Conservation (phyloP, 2,329 filamentous ascomycete genomes). For the Grosmannia huntii region DNA sequence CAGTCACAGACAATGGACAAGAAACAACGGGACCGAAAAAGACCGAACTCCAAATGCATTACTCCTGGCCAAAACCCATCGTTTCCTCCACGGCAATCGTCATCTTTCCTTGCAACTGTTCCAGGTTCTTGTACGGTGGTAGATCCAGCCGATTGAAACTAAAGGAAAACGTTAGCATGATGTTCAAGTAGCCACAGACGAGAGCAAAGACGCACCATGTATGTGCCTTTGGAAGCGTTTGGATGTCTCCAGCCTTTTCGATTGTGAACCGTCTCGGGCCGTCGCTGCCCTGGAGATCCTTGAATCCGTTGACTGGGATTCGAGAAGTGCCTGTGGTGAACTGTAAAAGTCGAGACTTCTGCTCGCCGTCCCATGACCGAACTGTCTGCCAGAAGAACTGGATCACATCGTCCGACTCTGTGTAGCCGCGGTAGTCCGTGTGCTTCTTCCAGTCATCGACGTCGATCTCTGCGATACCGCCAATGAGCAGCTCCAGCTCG, state of each 20-base stretch:
- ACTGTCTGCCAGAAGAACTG: conserved; percentile 99
- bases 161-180: conserved; percentile 15
- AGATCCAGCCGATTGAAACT: conserved; percentile 97
- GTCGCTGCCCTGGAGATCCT: conserved; percentile 94
- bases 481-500: conserved; percentile 89
- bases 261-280: conserved; percentile 93
- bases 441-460: conserved; percentile 99
- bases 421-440: conserved; percentile 97
- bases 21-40: neutral
- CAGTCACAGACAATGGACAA: neutral
- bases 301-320: conserved; percentile 98
- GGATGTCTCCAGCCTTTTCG: conserved; percentile 87
- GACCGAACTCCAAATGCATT: conserved; percentile 19
- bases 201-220: conserved; percentile 65
- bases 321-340: conserved; percentile 96
- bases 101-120: conserved; percentile 76
- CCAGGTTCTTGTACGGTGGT: conserved; percentile 81
- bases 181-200: neutral
- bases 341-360: conserved; percentile 90
- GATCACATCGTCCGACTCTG: conserved; percentile 92
- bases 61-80: conserved; percentile 97
- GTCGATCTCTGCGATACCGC: conserved; percentile 98
- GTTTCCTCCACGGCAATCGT: conserved; percentile 98
- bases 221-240: conserved; percentile 88
- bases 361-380: conserved; percentile 91